Conservation (phyloP, 495 filamentous ascomycete species). For the Immersiella caudata region DNA sequence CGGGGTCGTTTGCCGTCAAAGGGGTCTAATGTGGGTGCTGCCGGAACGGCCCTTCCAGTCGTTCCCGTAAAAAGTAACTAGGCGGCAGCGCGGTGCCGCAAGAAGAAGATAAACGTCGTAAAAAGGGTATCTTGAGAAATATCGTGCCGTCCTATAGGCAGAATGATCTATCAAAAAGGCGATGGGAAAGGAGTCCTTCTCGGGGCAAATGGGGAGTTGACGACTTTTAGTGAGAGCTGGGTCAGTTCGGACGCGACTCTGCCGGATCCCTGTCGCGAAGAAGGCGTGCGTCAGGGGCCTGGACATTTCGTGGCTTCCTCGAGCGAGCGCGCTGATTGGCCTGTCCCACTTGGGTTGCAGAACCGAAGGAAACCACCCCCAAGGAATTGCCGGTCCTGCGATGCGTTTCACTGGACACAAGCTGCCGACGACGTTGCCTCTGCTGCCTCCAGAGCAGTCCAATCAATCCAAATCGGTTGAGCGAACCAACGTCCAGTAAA, state of each 20-base stretch:
- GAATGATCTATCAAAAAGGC: not conserved
- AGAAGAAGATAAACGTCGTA: not conserved
- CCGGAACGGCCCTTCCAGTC: conserved; percentile 8
- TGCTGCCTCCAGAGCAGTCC: not conserved
- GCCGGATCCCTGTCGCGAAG: conserved; percentile 28
- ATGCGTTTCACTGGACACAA: conserved; percentile 3
- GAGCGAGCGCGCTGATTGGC: conserved; percentile 16
- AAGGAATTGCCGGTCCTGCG: conserved; percentile 6
- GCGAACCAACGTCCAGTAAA: not conserved
- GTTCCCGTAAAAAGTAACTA: not conserved
- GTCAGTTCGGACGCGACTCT: conserved; percentile 18
- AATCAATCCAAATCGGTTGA: not conserved
- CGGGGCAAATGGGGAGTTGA: not conserved
- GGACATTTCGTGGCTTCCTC: conserved; percentile 20
- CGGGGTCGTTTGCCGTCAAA: conserved; percentile 3
- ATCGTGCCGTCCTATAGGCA: conserved; percentile 8
- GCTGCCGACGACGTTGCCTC: not conserved
- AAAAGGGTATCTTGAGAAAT: not conserved
- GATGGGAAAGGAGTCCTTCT: not conserved
- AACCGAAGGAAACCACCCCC: conserved; percentile 4
- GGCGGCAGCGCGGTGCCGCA: not conserved
- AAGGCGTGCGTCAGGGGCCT: conserved; percentile 31
- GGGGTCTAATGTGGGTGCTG: not conserved
- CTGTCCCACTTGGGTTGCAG: conserved; percentile 6
- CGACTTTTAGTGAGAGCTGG: not conserved